Percentiles rank a stretch among this genome's conserved stretches.
These are phyloP conservation scores for Arctium lappa DNA, from an alignment of 129 eudicot genomes.

Conservation along the genomic window DNA sequence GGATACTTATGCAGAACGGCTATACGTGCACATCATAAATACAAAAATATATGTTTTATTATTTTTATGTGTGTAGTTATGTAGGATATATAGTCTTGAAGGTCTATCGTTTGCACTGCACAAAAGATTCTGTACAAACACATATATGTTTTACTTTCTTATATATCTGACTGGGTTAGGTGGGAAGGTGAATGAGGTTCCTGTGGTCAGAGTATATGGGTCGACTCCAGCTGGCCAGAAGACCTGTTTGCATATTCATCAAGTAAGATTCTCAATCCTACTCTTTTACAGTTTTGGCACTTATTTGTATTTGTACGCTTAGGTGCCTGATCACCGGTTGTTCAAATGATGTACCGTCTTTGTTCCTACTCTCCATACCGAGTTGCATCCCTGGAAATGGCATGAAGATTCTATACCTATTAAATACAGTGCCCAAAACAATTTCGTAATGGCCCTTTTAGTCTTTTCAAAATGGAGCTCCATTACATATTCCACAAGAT, in stretches of 20 bases:
- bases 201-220: conserved; percentile 88
- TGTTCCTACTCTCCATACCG: neutral
- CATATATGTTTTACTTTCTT: neutral
- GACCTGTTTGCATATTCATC: conserved; percentile 87
- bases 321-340: neutral
- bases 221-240: conserved; percentile 97
- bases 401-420: neutral
- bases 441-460: neutral
- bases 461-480: neutral
- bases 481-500: neutral
- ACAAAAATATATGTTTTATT: neutral
- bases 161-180: conserved; percentile 39
- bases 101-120: neutral
- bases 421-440: too few relatives aligned
- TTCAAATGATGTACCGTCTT: neutral
- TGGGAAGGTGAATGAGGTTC: conserved; percentile 90
- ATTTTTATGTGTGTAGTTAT: neutral
- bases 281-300: neutral
- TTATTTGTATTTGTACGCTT: neutral
- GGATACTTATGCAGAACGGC: neutral
- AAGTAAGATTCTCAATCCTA: conserved; percentile 35
- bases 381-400: neutral
- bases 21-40: neutral
- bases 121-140: neutral
- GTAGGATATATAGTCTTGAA: neutral